phyloP scores from a whole-genome alignment of 1,284 basidiomycete genomes.

The Tylopilus sp. region DNA sequence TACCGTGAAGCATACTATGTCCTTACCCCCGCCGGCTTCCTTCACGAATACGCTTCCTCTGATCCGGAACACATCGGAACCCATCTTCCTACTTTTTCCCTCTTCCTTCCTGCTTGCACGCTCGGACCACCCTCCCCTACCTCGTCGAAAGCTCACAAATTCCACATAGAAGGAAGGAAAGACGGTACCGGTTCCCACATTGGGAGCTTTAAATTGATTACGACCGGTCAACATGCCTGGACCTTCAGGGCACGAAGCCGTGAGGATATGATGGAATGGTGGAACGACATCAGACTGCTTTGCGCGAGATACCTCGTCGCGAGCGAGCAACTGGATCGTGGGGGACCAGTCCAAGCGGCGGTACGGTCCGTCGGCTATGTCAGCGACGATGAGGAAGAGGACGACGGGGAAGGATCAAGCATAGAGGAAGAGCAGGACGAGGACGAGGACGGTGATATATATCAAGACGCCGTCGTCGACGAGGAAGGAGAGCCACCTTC shows the following conservation, averaged over 20 bases:
- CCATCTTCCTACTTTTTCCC: slow-evolving; percentile 75
- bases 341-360: slow-evolving; percentile 90
- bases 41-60: slow-evolving; percentile 86
- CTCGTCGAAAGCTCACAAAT: slow-evolving; percentile 83
- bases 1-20: slow-evolving; percentile 92
- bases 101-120: slow-evolving; percentile 95
- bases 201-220: slow-evolving; percentile 42
- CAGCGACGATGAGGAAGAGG: slow-evolving; percentile 70
- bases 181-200: slow-evolving; percentile 70
- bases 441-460: slow-evolving; percentile 43
- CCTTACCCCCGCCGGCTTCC: slow-evolving; percentile 92
- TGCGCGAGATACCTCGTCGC: slow-evolving; percentile 95
- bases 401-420: slow-evolving; percentile 64
- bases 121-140: slow-evolving; percentile 87
- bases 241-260: slow-evolving; percentile 87
- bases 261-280: slow-evolving; percentile 99
- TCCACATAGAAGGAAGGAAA: slow-evolving; percentile 93
- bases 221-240: slow-evolving; percentile 68
- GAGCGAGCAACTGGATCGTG: slow-evolving; percentile 90
- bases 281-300: slow-evolving; percentile 98
- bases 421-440: slow-evolving; percentile 74
- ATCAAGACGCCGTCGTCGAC: slow-evolving; percentile 38
- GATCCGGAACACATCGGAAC: slow-evolving; percentile 63
- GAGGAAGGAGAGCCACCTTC: slow-evolving; percentile 49
- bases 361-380: slow-evolving; percentile 86